These are phyloP conservation scores for Camellia lanceoleosa DNA, from an alignment of 148 eudicot genomes.

Conservation along the genomic window DNA sequence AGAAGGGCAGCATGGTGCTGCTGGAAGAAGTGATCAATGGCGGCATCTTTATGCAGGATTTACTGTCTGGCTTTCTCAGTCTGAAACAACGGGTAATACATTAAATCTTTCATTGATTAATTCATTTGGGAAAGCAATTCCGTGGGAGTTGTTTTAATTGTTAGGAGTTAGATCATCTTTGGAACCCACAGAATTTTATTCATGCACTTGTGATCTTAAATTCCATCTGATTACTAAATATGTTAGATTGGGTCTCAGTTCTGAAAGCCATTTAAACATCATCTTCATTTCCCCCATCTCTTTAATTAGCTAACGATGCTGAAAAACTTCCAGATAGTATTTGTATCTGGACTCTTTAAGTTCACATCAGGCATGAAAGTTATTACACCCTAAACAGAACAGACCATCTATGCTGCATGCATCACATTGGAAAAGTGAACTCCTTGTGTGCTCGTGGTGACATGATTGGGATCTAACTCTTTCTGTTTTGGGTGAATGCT, in stretches of 20 bases:
- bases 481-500: background rate
- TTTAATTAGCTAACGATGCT: background rate
- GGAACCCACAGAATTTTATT: background rate
- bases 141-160: background rate
- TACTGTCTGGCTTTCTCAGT: constrained; percentile 81
- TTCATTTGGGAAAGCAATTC: background rate
- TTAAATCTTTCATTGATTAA: background rate
- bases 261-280: background rate
- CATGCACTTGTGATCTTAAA: background rate
- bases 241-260: background rate
- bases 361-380: background rate
- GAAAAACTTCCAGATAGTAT: background rate
- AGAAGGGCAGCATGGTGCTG: constrained; percentile 83
- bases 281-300: background rate
- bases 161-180: background rate
- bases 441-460: background rate
- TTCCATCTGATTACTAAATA: background rate
- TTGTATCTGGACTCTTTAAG: background rate
- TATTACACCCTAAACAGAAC: background rate
- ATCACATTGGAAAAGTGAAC: background rate
- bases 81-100: constrained; percentile 57
- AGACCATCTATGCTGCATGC: background rate
- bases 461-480: background rate
- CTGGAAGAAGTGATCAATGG: constrained; percentile 63
- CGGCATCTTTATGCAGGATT: constrained; percentile 85